phyloP scores from a whole-genome alignment of 2,329 filamentous ascomycete genomes.

The Talaromyces sp. region DNA sequence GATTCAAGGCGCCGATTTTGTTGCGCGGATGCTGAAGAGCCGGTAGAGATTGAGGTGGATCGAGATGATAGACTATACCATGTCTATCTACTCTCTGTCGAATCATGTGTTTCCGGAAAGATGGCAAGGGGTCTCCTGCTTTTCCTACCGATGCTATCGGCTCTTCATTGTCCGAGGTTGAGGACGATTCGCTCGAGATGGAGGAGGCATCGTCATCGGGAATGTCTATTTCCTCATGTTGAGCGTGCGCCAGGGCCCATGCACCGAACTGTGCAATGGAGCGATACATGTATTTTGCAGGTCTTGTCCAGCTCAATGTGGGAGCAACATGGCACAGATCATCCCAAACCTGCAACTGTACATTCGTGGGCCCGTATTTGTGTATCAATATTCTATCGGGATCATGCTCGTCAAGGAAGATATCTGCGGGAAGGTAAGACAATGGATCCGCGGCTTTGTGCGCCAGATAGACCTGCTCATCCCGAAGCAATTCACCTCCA shows the following conservation, averaged over 20 bases:
- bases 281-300: conserved; percentile 93
- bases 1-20: conserved; percentile 75
- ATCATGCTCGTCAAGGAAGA: conserved; percentile 61
- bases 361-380: conserved; percentile 77
- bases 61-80: conserved; percentile 68
- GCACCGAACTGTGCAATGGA: conserved; percentile 90
- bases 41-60: conserved; percentile 60
- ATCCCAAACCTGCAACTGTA: conserved; percentile 95
- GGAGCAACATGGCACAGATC: conserved; percentile 89
- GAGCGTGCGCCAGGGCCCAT: conserved; percentile 81
- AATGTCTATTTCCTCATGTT: conserved; percentile 76
- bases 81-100: conserved; percentile 79
- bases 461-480: conserved; percentile 92
- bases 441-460: conserved; percentile 88
- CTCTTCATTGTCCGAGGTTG: conserved; percentile 20
- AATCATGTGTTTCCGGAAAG: conserved; percentile 84
- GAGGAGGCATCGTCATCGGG: conserved; percentile 71
- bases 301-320: conserved; percentile 91
- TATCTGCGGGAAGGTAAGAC: conserved; percentile 67
- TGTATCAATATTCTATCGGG: conserved; percentile 52
- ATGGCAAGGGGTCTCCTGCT: conserved; percentile 77
- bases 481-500: conserved; percentile 81
- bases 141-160: conserved; percentile 61
- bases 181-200: conserved; percentile 52
- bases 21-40: conserved; percentile 62